A percentile compares a stretch with the other conserved stretches of the same genome.
Evolutionary conservation across 257 asterid genomes (phyloP).

Genomic region (Cinchona pubescens): DNA sequence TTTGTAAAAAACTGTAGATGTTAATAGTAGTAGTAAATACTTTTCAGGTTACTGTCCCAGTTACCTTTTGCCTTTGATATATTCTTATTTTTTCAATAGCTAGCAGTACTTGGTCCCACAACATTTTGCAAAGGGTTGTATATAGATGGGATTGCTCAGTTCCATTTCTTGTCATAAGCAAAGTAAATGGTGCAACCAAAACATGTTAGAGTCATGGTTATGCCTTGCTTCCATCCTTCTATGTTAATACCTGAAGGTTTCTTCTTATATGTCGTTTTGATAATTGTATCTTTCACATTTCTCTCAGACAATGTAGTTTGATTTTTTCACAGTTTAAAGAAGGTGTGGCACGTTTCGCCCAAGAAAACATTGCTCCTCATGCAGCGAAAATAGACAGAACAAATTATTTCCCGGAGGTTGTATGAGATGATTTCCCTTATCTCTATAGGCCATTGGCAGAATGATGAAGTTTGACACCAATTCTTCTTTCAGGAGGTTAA

Average conservation of each 20-base stretch:
- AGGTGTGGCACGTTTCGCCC: conserved; percentile 90
- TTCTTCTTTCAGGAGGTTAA: conserved; percentile 63
- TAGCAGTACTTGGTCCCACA: neutral
- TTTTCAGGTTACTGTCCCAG: neutral
- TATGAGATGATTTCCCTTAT: conserved; percentile 3
- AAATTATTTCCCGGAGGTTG: conserved; percentile 80
- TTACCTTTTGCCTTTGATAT: neutral
- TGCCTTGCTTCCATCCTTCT: neutral
- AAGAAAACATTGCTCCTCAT: conserved; percentile 89
- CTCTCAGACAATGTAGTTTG: conserved; percentile 2
- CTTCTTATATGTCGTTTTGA: neutral
- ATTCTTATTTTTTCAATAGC: neutral
- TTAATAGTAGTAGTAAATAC: neutral
- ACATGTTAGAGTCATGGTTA: neutral
- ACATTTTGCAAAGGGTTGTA: neutral
- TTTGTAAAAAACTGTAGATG: neutral
- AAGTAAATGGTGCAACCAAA: neutral
- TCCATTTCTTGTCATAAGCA: neutral
- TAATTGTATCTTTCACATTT: neutral
- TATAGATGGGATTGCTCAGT: neutral
- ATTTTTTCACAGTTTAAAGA: conserved; percentile 68
- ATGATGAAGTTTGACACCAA: conserved; percentile 13
- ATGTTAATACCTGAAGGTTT: neutral
- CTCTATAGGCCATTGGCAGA: conserved; percentile 6
- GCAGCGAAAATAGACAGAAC: conserved; percentile 81